Percentiles rank a stretch among this genome's conserved stretches.
phyloP scores from a whole-genome alignment of 2,329 filamentous ascomycete species.

The Fusarium chaquense region DNA sequence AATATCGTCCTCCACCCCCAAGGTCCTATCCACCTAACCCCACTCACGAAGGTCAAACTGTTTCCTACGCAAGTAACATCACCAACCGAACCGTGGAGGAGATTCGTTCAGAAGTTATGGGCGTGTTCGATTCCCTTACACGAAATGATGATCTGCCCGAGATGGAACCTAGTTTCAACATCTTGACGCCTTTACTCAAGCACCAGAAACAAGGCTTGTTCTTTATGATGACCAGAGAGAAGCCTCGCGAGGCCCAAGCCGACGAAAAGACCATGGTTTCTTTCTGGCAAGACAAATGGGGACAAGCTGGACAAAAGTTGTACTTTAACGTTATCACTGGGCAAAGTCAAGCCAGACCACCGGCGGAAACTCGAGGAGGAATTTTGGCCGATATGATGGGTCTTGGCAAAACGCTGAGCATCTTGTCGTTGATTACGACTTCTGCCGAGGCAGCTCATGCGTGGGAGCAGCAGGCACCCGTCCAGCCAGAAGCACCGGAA shows the following conservation, averaged over 20 bases:
- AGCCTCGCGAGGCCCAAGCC: constrained; percentile 68
- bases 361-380: constrained; percentile 76
- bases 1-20: constrained; percentile 58
- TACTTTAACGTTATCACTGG: constrained; percentile 92
- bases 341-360: constrained; percentile 68
- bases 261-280: constrained; percentile 74
- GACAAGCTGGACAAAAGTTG: constrained; percentile 63
- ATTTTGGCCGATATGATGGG: constrained; percentile 91
- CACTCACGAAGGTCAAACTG: constrained; percentile 45
- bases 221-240: constrained; percentile 87
- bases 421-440: constrained; percentile 80
- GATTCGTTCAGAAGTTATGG: constrained; percentile 84
- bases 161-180: constrained; percentile 71
- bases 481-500: constrained; percentile 60
- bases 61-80: constrained; percentile 47
- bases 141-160: constrained; percentile 80
- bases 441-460: constrained; percentile 71
- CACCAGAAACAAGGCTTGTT: constrained; percentile 92
- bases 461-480: constrained; percentile 69
- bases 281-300: constrained; percentile 77
- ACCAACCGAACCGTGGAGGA: constrained; percentile 80
- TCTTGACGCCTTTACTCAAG: constrained; percentile 77
- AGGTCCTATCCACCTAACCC: constrained; percentile 48
- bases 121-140: constrained; percentile 87
- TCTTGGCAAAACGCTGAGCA: constrained; percentile 86